Base-by-base conservation (phyloP, 2,329 filamentous ascomycete species). In the Fusarium mundagurra region DNA sequence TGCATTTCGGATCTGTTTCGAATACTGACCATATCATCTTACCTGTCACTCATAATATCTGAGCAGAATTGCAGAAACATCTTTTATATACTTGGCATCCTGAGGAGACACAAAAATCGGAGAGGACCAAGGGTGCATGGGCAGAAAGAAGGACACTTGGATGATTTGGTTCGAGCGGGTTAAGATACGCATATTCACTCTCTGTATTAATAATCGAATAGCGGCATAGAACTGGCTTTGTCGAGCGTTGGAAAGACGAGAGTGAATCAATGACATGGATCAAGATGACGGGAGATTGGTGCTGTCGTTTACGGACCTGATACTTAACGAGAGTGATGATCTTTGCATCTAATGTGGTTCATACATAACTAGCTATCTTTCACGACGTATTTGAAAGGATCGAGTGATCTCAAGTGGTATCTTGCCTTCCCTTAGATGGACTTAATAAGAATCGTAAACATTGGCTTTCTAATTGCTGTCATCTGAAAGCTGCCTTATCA, bases 321-420 rank as follows among this genome's bases (percentile, higher is more conserved):
- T 61, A 31, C 59, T 62, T 65, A 68, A 77, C 73, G 72, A 76
- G 68, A 78, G 64, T 73, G 76, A 78, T 70, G 71, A 74, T 66
- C 66, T 74, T 70, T 61, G 61, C 60, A 51, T 61, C 50, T 22
- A 34, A 31, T 57, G 16, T 41, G 33, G 12, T 33, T 47, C 22
- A 47, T 47, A 24, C 14, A 43, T 29, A 43, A 47, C 22, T 51
- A 24, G 48, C 24, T 10, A 24, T 29, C 24, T 36, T 53, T 53
- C 50, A 36, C n/a, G 50, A 27, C n/a, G 50, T 43, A 27, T 18
- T 9, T 27, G 12, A 17, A 34, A 22, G 39, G 31, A 27, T 34
- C 13, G n/a, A n/a, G 31, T 24, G 9, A 12, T 31, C 43, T 57
- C 31, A 16, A 38, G 48, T 20, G n/a, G 31, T 34, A 51, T 27